Percentiles rank a stretch among this genome's conserved stretches.
phyloP scores from a whole-genome alignment of 371 early-diverging fungal species.

The Haplosporangium sp. region DNA sequence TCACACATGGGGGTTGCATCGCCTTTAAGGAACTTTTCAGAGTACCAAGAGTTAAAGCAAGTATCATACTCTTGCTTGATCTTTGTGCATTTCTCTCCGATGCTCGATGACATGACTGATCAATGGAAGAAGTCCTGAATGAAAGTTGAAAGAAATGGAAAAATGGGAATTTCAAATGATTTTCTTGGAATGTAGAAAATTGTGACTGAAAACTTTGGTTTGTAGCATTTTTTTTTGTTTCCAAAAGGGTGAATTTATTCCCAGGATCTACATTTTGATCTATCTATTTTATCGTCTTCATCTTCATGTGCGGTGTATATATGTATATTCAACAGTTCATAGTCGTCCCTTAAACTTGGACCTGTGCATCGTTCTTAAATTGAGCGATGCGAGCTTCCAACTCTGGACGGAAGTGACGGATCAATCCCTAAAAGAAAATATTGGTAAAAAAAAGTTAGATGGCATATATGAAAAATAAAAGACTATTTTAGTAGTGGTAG shows the following conservation, averaged over 20 bases:
- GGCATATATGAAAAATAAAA: background rate
- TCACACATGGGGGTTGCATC: constrained; percentile 85
- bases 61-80: constrained; percentile 91
- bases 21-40: constrained; percentile 93
- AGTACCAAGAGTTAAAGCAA: constrained; percentile 97
- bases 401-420: constrained; percentile 95
- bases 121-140: background rate
- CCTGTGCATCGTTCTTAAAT: constrained; percentile 54
- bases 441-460: background rate
- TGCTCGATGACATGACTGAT: constrained; percentile 74
- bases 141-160: no score
- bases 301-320: background rate
- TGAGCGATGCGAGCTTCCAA: constrained; percentile 87
- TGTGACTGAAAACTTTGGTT: background rate
- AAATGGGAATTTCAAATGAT: background rate
- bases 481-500: no score
- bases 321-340: background rate
- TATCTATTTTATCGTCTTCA: background rate
- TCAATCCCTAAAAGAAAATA: constrained; percentile 74
- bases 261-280: no score
- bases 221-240: background rate
- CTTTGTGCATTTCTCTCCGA: constrained; percentile 87
- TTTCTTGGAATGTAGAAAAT: constrained; percentile 1
- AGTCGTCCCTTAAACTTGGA: constrained; percentile 8
- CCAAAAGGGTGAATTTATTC: background rate